phyloP scores from a whole-genome alignment of 495 filamentous ascomycete genomes.

The Penicillium nucicola region DNA sequence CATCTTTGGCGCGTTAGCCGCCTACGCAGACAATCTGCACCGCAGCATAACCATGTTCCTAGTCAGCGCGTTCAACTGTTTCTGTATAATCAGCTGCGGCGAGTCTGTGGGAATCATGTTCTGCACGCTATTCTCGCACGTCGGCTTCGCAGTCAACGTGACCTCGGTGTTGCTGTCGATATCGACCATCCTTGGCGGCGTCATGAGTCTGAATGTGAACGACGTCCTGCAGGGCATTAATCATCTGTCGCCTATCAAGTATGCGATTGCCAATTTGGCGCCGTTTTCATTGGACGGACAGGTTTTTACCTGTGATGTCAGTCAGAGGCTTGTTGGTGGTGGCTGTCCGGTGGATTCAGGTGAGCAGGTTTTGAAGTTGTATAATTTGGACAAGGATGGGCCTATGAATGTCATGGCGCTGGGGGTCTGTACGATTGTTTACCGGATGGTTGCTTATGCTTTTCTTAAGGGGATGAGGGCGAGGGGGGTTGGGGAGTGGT shows the following conservation, averaged over 20 bases:
- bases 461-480: conserved; percentile 50
- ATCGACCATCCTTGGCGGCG: conserved; percentile 62
- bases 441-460: conserved; percentile 61
- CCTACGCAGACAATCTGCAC: conserved; percentile 59
- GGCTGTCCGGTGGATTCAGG: conserved; percentile 59
- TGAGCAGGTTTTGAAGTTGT: conserved; percentile 59
- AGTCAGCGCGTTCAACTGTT: conserved; percentile 61
- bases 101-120: conserved; percentile 78
- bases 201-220: conserved; percentile 66
- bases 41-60: conserved; percentile 61
- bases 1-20: conserved; percentile 59
- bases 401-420: conserved; percentile 57
- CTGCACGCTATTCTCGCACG: conserved; percentile 70
- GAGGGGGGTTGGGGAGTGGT: conserved; percentile 20
- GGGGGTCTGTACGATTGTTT: conserved; percentile 56
- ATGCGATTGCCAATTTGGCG: conserved; percentile 59
- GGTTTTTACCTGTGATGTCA: conserved; percentile 55
- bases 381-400: conserved; percentile 56
- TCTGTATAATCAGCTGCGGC: conserved; percentile 69
- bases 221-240: conserved; percentile 64
- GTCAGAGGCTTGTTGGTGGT: conserved; percentile 53
- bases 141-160: conserved; percentile 70
- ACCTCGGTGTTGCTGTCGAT: conserved; percentile 62
- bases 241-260: conserved; percentile 67
- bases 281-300: conserved; percentile 55